Evolutionary conservation across 257 asterid species (phyloP), one percentile per base, ranked within the genome.

Genomic region (Salvia miltiorrhiza): DNA sequence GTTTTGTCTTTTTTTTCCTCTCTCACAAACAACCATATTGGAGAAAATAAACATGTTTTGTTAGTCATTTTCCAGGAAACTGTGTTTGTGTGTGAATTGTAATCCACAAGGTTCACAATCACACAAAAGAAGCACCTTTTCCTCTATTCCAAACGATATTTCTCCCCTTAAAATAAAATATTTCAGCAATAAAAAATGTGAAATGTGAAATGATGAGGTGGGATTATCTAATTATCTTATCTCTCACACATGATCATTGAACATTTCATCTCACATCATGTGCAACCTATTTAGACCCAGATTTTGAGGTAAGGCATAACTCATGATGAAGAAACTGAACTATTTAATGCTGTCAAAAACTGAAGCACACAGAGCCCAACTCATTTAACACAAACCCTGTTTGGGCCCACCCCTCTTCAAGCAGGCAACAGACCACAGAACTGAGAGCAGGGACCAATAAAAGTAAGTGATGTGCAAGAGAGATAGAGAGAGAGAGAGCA

Each of bases 361-460:
- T 19, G 41, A 60, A 67, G 57, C 53, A 56, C 23, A 47, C n/a
- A 50, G 71, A 21, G 57, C 55, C 53, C 50, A 58, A 9, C 33
- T 44, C 61, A 61, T 37, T 67, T 40, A 62, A 62, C 24, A 33
- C 54, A 52, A 30, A 39, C 43, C 55, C 50, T 39, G 23, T 9
- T 57, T 45, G 20, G n/a, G 10, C 73, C 61, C 77, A 24, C 32
- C 71, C 71, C 70, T 48, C 58, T 47, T 53, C 30, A 64, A 66
- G 60, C 62, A 73, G 63, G 64, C 33, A 61, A 60, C 76, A 71
- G 55, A 37, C 75, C 66, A 71, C 71, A 71, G 65, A 45, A 16
- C 24, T 43, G 63, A 75, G 59, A 45, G 71, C 56, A 74, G 75
- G 84, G 82, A 79, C 87, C 82, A 76, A 70, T 50, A 50, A 13